phyloP scores from a whole-genome alignment of 441 rosid species.

The Bocquillonia castaneifolia region DNA sequence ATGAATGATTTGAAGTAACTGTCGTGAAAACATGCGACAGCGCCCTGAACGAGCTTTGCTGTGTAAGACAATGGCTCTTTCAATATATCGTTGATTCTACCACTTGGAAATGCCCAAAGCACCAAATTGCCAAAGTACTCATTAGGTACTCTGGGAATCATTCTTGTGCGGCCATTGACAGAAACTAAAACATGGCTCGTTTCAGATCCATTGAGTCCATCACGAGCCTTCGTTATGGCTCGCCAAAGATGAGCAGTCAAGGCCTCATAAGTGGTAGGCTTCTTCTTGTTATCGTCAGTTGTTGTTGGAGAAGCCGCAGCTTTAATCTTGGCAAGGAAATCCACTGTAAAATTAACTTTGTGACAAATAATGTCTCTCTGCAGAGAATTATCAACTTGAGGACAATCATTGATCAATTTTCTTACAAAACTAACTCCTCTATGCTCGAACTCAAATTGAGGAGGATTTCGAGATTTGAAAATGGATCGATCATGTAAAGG shows the following conservation, averaged over 20 bases:
- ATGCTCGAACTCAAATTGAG: background rate
- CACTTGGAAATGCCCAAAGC: slow-evolving; percentile 15
- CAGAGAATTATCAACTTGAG: background rate
- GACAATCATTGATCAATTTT: background rate
- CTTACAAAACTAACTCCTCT: slow-evolving; percentile 2
- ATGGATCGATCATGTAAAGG: slow-evolving; percentile 9
- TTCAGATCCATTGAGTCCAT: background rate
- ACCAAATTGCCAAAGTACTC: slow-evolving; percentile 23
- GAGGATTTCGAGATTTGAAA: slow-evolving; percentile 4
- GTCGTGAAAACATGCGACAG: slow-evolving; percentile 6
- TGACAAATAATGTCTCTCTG: slow-evolving; percentile 6
- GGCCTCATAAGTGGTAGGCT: slow-evolving; percentile 15
- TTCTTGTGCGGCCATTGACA: slow-evolving; percentile 2
- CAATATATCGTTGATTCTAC: slow-evolving; percentile 11
- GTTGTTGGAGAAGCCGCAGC: background rate
- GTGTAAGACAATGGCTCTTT: slow-evolving; percentile 5
- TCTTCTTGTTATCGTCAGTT: background rate
- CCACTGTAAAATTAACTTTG: slow-evolving; percentile 16
- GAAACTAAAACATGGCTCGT: slow-evolving; percentile 7
- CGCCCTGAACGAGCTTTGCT: slow-evolving; percentile 9
- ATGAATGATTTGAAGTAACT: slow-evolving; percentile 18
- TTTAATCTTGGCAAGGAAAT: slow-evolving; percentile 18
- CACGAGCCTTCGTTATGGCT: slow-evolving; percentile 12
- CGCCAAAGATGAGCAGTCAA: slow-evolving; percentile 19
- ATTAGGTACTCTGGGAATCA: slow-evolving; percentile 11